These are phyloP conservation scores for Hyaloperonospora brassicae DNA, from an alignment of 352 stramenopile species.

Conservation along the genomic window DNA sequence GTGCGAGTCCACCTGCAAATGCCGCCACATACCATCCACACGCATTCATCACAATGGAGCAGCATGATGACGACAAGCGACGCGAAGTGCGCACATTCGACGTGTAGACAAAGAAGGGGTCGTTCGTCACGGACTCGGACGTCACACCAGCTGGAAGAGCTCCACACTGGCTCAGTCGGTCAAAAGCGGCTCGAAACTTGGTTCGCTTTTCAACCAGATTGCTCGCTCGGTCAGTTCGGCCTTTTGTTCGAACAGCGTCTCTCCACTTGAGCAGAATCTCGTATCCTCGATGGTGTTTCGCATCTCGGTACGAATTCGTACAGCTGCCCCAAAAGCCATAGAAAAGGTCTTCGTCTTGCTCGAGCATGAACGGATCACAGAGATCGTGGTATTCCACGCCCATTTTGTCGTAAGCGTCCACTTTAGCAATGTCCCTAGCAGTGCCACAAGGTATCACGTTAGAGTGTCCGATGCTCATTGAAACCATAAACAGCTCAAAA, in stretches of 20 bases:
- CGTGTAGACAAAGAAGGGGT: conserved; percentile 88
- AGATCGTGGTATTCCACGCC: conserved; percentile 86
- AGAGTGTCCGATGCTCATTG: not conserved
- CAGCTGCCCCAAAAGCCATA: conserved; percentile 90
- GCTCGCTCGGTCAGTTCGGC: conserved; percentile 10
- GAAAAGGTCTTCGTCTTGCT: conserved; percentile 76
- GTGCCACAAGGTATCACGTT: not conserved
- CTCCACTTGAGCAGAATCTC: conserved; percentile 60
- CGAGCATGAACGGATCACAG: conserved; percentile 79
- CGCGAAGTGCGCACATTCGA: conserved; percentile 61
- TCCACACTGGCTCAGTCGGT: conserved; percentile 26
- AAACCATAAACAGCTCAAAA: not conserved
- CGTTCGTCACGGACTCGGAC: conserved; percentile 29
- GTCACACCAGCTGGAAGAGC: conserved; percentile 26
- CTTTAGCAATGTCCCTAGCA: conserved; percentile 72
- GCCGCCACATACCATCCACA: not conserved
- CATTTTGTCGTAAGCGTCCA: conserved; percentile 69
- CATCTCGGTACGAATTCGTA: conserved; percentile 79
- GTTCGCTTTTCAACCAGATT: conserved; percentile 8
- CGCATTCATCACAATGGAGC: not conserved
- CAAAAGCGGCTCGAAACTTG: conserved; percentile 34
- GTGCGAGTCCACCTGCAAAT: conserved; percentile 74
- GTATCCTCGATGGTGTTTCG: conserved; percentile 69
- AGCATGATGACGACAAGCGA: not conserved
- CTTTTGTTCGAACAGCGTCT: conserved; percentile 16